Conservation (phyloP, 163 green algal species). For the Chlamydomonas reinhardtii region DNA sequence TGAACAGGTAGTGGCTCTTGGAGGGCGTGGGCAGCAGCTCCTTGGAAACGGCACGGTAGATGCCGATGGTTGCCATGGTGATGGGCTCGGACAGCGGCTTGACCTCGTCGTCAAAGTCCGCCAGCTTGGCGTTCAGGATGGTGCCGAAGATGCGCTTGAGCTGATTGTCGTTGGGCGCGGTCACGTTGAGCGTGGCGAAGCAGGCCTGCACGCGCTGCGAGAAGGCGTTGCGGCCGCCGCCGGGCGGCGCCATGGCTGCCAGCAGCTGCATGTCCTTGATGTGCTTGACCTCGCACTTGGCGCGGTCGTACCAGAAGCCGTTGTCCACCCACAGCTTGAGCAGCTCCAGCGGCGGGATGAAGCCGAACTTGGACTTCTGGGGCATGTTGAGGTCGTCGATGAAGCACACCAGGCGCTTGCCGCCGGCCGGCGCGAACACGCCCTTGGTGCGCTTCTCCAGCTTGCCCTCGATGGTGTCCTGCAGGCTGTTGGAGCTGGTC, state of each 20-base stretch:
- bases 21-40: constrained; percentile 89
- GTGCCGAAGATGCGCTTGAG: constrained; percentile 89
- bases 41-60: constrained; percentile 77
- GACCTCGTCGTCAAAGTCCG: constrained; percentile 86
- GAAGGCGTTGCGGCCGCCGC: constrained; percentile 85
- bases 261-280: constrained; percentile 92
- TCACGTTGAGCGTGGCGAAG: constrained; percentile 86
- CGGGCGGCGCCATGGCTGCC: constrained; percentile 87
- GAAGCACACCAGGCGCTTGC: constrained; percentile 88
- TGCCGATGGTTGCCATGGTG: constrained; percentile 75
- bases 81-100: constrained; percentile 69
- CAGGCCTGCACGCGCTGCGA: constrained; percentile 79
- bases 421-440: constrained; percentile 83
- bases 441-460: constrained; percentile 93
- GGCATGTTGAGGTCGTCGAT: constrained; percentile 96
- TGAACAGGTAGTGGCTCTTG: constrained; percentile 94
- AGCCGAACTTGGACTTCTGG: constrained; percentile 86
- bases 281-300: constrained; percentile 84
- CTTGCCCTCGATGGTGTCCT: constrained; percentile 89
- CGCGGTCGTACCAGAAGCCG: constrained; percentile 92
- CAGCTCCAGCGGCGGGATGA: constrained; percentile 91
- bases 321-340: constrained; percentile 93
- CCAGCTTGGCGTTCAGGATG: constrained; percentile 83
- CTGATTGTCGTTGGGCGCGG: constrained; percentile 78
- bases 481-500: constrained; percentile 84